Conservation (phyloP, 768 basidiomycete genomes). For the Boletus rubropictus region DNA sequence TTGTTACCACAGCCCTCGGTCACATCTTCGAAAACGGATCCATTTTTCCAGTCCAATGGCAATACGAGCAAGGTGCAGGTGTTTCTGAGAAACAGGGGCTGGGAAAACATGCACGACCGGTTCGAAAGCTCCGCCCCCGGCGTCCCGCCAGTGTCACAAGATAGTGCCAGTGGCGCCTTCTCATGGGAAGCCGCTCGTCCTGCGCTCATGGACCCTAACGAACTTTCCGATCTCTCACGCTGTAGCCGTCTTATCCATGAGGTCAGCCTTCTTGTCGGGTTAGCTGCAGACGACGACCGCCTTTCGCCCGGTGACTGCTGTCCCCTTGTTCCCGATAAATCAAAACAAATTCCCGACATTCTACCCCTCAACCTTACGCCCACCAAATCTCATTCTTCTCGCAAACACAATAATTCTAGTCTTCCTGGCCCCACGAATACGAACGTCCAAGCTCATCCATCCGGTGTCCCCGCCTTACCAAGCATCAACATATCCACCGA, state of each 20-base stretch:
- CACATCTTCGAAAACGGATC: not conserved
- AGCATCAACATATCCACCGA: not conserved
- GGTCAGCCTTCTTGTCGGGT: slow-evolving; percentile 29
- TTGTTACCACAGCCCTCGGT: not conserved
- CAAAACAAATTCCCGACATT: slow-evolving; percentile 8
- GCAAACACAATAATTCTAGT: slow-evolving; percentile 3
- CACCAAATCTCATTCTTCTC: slow-evolving; percentile 16
- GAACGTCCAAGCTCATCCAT: not conserved
- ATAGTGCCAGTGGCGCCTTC: slow-evolving; percentile 7
- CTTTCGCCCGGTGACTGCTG: not conserved
- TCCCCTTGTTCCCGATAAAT: not conserved
- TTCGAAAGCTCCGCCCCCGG: slow-evolving; percentile 4
- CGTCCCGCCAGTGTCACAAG: not conserved
- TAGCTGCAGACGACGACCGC: slow-evolving; percentile 19
- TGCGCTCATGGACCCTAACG: not conserved
- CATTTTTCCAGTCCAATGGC: slow-evolving; percentile 7
- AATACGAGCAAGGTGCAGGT: slow-evolving; percentile 13
- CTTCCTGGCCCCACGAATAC: not conserved
- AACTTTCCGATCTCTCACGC: slow-evolving; percentile 11
- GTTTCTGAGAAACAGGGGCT: slow-evolving; percentile 13
- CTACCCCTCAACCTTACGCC: slow-evolving; percentile 17
- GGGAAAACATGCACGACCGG: slow-evolving; percentile 4
- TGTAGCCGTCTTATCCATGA: slow-evolving; percentile 30
- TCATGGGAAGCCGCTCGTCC: slow-evolving; percentile 14
- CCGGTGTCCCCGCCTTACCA: not conserved